Conservation (phyloP, 2,329 filamentous ascomycete genomes). For the Trichoderma oligosporum region DNA sequence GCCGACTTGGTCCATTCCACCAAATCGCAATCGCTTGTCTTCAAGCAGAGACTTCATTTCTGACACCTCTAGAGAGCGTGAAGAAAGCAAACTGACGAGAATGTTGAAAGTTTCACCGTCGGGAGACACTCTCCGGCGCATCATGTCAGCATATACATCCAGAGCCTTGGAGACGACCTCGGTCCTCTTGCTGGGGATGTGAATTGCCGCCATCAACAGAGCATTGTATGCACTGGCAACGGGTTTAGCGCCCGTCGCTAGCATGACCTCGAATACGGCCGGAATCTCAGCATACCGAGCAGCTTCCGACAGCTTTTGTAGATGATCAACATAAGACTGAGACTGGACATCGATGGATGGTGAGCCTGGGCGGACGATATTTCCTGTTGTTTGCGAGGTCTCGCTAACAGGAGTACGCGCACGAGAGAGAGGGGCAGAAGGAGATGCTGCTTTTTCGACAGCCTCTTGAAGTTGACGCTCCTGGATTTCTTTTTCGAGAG, state of each 20-base stretch:
- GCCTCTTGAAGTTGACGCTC: constrained; percentile 45
- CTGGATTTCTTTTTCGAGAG: constrained; percentile 74
- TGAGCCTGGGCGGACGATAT: constrained; percentile 54
- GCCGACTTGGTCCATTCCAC: constrained; percentile 76
- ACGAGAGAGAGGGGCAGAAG: constrained; percentile 39
- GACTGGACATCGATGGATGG: constrained; percentile 62
- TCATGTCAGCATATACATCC: constrained; percentile 96
- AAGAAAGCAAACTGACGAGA: constrained; percentile 76
- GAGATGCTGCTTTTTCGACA: constrained; percentile 41
- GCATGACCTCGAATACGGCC: constrained; percentile 83
- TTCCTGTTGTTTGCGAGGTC: constrained; percentile 41
- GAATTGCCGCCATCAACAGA: constrained; percentile 77
- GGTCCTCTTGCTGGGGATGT: constrained; percentile 72
- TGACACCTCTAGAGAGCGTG: constrained; percentile 74
- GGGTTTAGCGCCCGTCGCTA: constrained; percentile 76
- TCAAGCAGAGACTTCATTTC: constrained; percentile 70
- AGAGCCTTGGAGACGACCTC: constrained; percentile 87
- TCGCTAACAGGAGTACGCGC: constrained; percentile 36
- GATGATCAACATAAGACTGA: constrained; percentile 70
- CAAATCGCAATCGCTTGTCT: constrained; percentile 77
- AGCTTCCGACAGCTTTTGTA: constrained; percentile 67
- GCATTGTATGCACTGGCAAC: constrained; percentile 88
- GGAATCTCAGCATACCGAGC: constrained; percentile 84
- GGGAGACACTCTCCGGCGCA: constrained; percentile 75
- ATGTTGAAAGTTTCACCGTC: constrained; percentile 85